phyloP scores from a whole-genome alignment of 2,329 filamentous ascomycete genomes.

The Daldinia sp. region DNA sequence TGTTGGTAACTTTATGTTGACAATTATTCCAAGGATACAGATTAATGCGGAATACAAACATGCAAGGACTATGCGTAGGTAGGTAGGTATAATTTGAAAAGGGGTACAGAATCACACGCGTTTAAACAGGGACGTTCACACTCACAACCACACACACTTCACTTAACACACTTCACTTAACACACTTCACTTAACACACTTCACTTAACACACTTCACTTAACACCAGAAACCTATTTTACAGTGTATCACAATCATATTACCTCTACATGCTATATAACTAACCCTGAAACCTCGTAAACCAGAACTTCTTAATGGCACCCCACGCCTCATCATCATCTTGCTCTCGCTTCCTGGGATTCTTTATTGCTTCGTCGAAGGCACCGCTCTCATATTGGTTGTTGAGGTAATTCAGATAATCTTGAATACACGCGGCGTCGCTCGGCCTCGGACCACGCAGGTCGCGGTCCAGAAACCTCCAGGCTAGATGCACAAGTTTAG shows the following conservation, averaged over 20 bases:
- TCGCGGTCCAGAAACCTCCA: constrained; percentile 50
- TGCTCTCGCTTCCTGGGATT: constrained; percentile 39
- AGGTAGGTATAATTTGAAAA: background rate
- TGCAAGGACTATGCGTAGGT: background rate
- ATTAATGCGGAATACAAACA: background rate
- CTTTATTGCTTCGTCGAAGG: constrained; percentile 34
- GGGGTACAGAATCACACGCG: background rate
- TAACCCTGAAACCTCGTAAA: constrained; percentile 34
- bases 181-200: background rate
- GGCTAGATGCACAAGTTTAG: constrained; percentile 45
- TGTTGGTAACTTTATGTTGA: background rate
- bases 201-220: background rate
- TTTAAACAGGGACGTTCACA: background rate
- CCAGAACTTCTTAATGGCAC: constrained; percentile 40
- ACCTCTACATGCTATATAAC: background rate
- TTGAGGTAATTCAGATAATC: constrained; percentile 45
- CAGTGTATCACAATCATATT: background rate
- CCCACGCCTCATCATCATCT: constrained; percentile 45
- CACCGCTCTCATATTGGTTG: constrained; percentile 27
- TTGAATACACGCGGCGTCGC: constrained; percentile 26
- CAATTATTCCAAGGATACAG: background rate
- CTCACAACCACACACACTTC: background rate
- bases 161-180: background rate
- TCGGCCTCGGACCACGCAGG: constrained; percentile 41
- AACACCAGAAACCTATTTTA: background rate